A percentile compares a stretch with the other conserved stretches of the same genome.
These are phyloP conservation scores for Malus hybrid DNA, from an alignment of 331 rosid species.

Conservation along the genomic window DNA sequence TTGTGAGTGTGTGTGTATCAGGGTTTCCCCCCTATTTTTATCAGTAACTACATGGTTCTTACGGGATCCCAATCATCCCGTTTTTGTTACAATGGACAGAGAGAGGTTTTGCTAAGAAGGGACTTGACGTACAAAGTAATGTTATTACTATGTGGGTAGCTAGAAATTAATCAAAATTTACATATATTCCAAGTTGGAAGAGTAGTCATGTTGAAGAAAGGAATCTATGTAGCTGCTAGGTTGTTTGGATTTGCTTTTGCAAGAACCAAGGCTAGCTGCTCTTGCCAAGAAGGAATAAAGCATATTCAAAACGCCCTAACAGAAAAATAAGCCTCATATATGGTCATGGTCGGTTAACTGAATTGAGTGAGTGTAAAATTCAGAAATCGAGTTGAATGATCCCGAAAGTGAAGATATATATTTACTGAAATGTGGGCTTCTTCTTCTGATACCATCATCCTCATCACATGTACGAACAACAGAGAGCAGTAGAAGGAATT, in stretches of 20 bases:
- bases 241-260: slow-evolving; percentile 32
- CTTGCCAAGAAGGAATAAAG: slow-evolving; percentile 39
- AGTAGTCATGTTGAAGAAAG: slow-evolving; percentile 22
- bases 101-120: neutral
- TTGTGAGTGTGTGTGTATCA: too few relatives aligned
- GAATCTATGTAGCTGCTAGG: slow-evolving; percentile 20
- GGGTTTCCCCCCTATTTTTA: too few relatives aligned
- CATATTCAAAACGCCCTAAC: slow-evolving; percentile 15
- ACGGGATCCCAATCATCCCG: neutral
- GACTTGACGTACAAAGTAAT: neutral
- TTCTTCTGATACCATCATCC: neutral
- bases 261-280: slow-evolving; percentile 24
- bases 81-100: neutral
- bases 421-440: slow-evolving; percentile 21
- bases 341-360: neutral
- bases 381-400: slow-evolving; percentile 15
- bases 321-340: neutral
- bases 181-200: neutral
- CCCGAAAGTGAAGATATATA: slow-evolving; percentile 26
- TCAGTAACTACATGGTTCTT: neutral
- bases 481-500: slow-evolving; percentile 10
- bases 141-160: neutral
- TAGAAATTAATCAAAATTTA: neutral
- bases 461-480: slow-evolving; percentile 2
- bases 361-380: neutral